Evolutionary conservation across 805 yeast species (phyloP).

Genomic region (Starmerella bombi): DNA sequence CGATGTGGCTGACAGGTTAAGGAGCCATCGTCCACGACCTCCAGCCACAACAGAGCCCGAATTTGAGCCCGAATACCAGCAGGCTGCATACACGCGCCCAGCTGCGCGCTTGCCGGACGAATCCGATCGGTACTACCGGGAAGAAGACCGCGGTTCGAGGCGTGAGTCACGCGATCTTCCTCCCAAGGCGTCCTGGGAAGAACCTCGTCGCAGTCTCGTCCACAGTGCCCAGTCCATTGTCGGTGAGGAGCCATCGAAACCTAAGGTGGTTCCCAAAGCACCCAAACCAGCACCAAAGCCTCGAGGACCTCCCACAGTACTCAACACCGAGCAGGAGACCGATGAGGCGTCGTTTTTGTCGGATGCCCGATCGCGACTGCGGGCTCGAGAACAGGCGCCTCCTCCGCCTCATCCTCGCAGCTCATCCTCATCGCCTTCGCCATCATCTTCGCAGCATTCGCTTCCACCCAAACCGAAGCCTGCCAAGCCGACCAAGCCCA

Average conservation of each 20-base stretch:
- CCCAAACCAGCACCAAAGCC: background rate
- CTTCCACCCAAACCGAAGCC: conserved; percentile 4
- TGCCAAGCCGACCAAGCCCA: conserved; percentile 2
- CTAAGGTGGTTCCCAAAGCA: background rate
- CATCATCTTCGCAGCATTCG: background rate
- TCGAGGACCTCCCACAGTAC: background rate
- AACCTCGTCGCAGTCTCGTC: background rate
- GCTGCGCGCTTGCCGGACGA: too few species aligned
- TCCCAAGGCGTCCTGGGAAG: background rate
- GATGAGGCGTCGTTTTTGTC: background rate
- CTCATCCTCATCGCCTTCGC: background rate
- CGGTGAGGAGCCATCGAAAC: too few species aligned
- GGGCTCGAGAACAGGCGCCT: background rate
- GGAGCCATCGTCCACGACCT: background rate
- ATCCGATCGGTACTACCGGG: too few species aligned
- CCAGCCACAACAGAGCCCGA: too few species aligned
- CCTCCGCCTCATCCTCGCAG: background rate
- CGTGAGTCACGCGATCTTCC: too few species aligned
- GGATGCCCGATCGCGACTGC: background rate
- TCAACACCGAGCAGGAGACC: background rate
- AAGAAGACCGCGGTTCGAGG: too few species aligned
- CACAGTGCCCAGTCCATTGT: background rate
- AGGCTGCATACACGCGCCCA: too few species aligned
- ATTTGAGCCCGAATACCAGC: too few species aligned
- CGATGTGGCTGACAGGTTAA: background rate